Evolutionary conservation across 2,329 filamentous ascomycete species (phyloP).

Genomic region (Pestalotiopsis sp.): DNA sequence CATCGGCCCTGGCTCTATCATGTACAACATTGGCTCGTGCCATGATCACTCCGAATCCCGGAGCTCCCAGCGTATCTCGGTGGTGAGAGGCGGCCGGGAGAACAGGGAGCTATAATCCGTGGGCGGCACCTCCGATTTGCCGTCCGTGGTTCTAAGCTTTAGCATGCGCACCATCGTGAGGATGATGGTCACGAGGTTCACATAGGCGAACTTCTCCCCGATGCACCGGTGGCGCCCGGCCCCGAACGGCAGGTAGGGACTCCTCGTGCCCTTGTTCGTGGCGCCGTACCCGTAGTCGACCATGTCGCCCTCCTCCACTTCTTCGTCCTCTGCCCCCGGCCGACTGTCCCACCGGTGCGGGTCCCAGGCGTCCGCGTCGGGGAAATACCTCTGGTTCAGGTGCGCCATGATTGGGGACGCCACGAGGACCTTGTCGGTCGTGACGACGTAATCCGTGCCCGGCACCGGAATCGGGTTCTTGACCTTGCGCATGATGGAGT

Average conservation of each 20-base stretch:
- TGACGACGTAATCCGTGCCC: conserved; percentile 55
- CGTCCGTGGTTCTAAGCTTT: conserved; percentile 60
- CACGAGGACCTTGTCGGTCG: conserved; percentile 50
- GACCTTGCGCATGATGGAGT: conserved; percentile 74
- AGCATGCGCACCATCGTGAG: conserved; percentile 64
- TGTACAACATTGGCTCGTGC: not conserved
- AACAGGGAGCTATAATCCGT: conserved; percentile 65
- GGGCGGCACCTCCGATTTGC: conserved; percentile 52
- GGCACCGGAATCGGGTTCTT: conserved; percentile 66
- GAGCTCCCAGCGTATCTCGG: conserved; percentile 34
- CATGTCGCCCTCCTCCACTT: conserved; percentile 19
- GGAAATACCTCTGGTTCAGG: conserved; percentile 62
- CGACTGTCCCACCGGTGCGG: conserved; percentile 64
- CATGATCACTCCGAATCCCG: not conserved
- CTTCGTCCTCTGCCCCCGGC: not conserved
- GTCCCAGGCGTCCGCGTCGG: conserved; percentile 60
- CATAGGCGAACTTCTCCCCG: conserved; percentile 75
- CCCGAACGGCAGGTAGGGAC: conserved; percentile 70
- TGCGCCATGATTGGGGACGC: conserved; percentile 46
- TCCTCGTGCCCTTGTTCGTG: conserved; percentile 35
- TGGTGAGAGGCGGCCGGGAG: conserved; percentile 36
- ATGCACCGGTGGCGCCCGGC: conserved; percentile 75
- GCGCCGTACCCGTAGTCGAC: conserved; percentile 33
- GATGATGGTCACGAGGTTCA: conserved; percentile 69
- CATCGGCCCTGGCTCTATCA: not conserved